Conservation (phyloP, 371 early-diverging fungal genomes). For the Lichtheimia ornata region DNA sequence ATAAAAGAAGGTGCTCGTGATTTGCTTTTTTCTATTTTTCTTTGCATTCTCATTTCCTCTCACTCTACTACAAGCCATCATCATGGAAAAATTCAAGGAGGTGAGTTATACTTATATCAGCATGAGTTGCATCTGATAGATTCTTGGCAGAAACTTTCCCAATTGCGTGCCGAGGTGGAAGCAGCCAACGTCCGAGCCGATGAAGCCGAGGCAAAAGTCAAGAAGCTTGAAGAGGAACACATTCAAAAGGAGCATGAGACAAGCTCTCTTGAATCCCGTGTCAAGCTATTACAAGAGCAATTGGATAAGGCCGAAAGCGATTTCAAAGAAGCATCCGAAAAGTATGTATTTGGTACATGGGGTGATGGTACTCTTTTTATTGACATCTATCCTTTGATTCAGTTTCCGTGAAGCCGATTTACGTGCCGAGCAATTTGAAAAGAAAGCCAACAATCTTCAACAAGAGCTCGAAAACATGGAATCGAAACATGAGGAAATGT, state of each 20-base stretch:
- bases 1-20: background rate
- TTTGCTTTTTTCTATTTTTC: background rate
- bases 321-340: slow-evolving; percentile 63
- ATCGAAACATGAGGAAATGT: slow-evolving; percentile 36
- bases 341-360: slow-evolving; percentile 56
- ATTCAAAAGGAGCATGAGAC: slow-evolving; percentile 71
- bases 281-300: slow-evolving; percentile 64
- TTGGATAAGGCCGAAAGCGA: slow-evolving; percentile 66
- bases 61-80: background rate
- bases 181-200: slow-evolving; percentile 67
- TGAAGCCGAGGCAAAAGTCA: slow-evolving; percentile 58
- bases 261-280: slow-evolving; percentile 61
- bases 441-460: slow-evolving; percentile 35
- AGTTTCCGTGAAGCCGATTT: slow-evolving; percentile 77
- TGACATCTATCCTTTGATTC: slow-evolving; percentile 1
- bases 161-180: slow-evolving; percentile 72
- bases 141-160: slow-evolving; percentile 63
- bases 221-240: slow-evolving; percentile 58
- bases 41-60: background rate
- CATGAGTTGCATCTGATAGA: background rate
- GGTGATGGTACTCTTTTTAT: slow-evolving; percentile 17
- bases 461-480: slow-evolving; percentile 26
- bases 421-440: slow-evolving; percentile 57
- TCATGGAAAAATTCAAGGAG: slow-evolving; percentile 26
- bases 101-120: slow-evolving; percentile 12